Conservation (phyloP, 148 eudicot genomes). For the Persicaria tinctoria region DNA sequence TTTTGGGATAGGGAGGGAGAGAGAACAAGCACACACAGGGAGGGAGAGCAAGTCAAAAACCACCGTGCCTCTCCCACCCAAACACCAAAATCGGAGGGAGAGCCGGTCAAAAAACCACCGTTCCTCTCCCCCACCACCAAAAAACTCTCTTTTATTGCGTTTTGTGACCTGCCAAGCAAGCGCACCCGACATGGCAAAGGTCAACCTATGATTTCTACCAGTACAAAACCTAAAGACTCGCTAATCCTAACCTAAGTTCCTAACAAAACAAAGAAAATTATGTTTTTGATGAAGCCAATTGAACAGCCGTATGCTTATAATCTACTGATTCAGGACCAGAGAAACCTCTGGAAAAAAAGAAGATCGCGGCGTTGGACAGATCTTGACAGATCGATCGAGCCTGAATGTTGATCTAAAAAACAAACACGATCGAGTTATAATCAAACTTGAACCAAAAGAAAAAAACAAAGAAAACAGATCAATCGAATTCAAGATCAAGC, state of each 20-base stretch:
- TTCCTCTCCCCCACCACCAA: conserved; percentile 5
- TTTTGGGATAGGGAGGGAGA: neutral
- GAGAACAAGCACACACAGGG: neutral
- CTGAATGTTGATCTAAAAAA: too few species aligned
- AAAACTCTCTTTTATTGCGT: conserved; percentile 10
- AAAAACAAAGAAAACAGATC: neutral
- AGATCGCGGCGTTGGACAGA: too few species aligned
- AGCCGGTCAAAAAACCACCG: conserved; percentile 5
- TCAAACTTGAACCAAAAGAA: neutral
- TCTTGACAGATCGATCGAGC: too few species aligned
- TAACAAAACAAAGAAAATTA: too few species aligned
- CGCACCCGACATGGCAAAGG: conserved; percentile 75
- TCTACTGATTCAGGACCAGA: too few species aligned
- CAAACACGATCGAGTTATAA: neutral
- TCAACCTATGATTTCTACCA: conserved; percentile 9
- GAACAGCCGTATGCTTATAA: too few species aligned
- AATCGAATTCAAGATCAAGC: neutral
- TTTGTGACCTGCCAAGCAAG: conserved; percentile 51
- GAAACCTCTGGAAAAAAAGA: too few species aligned
- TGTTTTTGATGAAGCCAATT: too few species aligned
- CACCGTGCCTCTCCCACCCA: conserved; percentile 10
- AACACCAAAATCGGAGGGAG: neutral
- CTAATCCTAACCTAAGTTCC: neutral
- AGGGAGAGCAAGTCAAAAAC: neutral
- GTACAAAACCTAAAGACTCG: neutral